Evolutionary conservation across 2,329 filamentous ascomycete genomes (phyloP).

Genomic region (Endocalyx cinctus): DNA sequence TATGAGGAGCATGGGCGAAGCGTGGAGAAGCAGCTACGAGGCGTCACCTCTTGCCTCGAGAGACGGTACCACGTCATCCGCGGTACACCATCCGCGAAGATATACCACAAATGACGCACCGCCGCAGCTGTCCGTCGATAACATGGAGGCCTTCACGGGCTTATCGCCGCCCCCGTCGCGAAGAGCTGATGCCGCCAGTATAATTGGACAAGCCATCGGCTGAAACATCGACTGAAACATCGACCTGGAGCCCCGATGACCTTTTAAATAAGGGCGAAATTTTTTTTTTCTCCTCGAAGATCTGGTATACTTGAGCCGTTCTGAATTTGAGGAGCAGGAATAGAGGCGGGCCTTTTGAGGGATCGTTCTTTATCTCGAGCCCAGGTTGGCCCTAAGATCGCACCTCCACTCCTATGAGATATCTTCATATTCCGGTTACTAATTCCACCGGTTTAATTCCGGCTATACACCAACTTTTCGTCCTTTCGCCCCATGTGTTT

Average conservation of each 20-base stretch:
- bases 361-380: no score
- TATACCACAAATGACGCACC: constrained; percentile 41
- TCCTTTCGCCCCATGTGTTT: no score
- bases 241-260: no score
- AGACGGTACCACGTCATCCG: constrained; percentile 17
- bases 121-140: constrained; percentile 40
- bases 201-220: constrained; percentile 53
- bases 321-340: no score
- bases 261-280: constrained; percentile 7
- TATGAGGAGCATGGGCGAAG: constrained; percentile 36
- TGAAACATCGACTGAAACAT: no score
- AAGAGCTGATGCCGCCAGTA: constrained; percentile 34
- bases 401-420: no score
- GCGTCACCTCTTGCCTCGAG: constrained; percentile 32
- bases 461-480: no score
- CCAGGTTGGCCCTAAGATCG: no score
- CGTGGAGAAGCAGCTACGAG: constrained; percentile 32
- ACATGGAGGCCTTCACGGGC: constrained; percentile 39
- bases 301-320: no score
- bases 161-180: constrained; percentile 46
- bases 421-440: no score
- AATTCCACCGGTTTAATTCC: no score
- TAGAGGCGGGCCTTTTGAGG: no score
- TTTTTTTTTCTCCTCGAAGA: not conserved
- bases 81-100: constrained; percentile 32